Base-by-base conservation (phyloP, 805 yeast species). In the Lachancea fermentati region DNA sequence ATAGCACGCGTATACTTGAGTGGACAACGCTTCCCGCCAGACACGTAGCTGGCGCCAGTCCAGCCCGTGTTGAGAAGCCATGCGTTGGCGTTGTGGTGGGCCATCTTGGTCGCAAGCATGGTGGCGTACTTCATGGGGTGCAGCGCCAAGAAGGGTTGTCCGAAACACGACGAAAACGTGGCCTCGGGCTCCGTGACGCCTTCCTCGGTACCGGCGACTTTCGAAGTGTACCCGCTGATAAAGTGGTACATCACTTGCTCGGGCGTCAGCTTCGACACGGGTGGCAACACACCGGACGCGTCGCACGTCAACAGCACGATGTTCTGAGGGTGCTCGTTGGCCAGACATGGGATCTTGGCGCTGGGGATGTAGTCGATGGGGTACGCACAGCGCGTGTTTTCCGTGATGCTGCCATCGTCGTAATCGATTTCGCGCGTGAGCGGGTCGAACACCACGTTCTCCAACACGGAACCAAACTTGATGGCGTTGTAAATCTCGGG, bases 191-290 rank as follows among this genome's bases (percentile, higher is more conserved):
- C 97, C 48, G 97, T 89, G 51, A 91, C 86, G 68, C 98, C 98
- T 66, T 86, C 94, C 71, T 91, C 98, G 39, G 98, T 91, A 66
- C 97, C 97, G 47, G 98, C 96, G 95, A 91, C 91, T 79, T 93
- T 91, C 42, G 97, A 91, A 47, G 98, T 91, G 78, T 91, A 91
- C 59, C 98, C 98, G 49, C 95, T 84, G 56, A 91, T 91, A 72
- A 91, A 91, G 72, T 91, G 97, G 77, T 93, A 91, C 97, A 93
- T 91, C 51, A 91, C 97, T 72, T 91, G 97, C 55, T 91, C 85
- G 62, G 87, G 87, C 30, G 95, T 76, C 65, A 91, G 78, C 69
- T 82, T 86, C 49, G 97, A 88, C 49, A 91, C 94, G 49, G 97
- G 97, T 41, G 98, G 98, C 57, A 91, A 75, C 30, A 91, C 97